Conservation (phyloP, 2,329 filamentous ascomycete species). For the Colletotrichum neosansevieriae region DNA sequence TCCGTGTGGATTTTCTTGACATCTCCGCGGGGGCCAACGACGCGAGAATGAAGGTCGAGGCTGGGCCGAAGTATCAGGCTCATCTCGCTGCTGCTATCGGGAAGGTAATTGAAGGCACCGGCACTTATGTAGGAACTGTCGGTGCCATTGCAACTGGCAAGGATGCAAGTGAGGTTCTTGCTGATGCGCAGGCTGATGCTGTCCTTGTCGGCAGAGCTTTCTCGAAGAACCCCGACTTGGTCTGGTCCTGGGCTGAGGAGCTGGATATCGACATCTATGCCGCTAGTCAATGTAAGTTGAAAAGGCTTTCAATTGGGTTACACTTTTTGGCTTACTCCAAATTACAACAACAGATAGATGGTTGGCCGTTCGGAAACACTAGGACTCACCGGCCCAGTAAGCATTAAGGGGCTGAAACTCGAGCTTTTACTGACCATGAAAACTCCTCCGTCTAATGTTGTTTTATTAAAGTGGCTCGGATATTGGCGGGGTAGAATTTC, state of each 20-base stretch:
- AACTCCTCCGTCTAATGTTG: too few relatives aligned
- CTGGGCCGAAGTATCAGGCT: slow-evolving; percentile 75
- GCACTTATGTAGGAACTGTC: slow-evolving; percentile 54
- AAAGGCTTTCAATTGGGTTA: not conserved
- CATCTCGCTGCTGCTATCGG: slow-evolving; percentile 75
- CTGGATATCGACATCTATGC: slow-evolving; percentile 59
- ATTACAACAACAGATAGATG: slow-evolving; percentile 31
- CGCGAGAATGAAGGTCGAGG: slow-evolving; percentile 66
- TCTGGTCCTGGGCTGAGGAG: slow-evolving; percentile 66
- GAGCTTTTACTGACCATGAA: not conserved
- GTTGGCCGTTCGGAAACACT: slow-evolving; percentile 39
- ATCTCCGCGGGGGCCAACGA: slow-evolving; percentile 76
- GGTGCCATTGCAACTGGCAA: slow-evolving; percentile 57
- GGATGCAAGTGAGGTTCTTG: slow-evolving; percentile 60
- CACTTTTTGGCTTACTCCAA: not conserved
- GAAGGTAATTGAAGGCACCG: slow-evolving; percentile 72
- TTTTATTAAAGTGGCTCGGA: too few relatives aligned
- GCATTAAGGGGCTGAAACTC: slow-evolving; percentile 17
- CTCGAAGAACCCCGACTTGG: slow-evolving; percentile 66
- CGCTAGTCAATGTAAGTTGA: slow-evolving; percentile 51
- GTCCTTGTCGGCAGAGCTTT: slow-evolving; percentile 63
- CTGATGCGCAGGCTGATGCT: slow-evolving; percentile 58
- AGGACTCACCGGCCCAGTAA: slow-evolving; percentile 39
- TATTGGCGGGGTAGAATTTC: too few relatives aligned
- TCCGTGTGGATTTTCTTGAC: slow-evolving; percentile 79